Evolutionary conservation across 371 early-diverging fungal species (phyloP).

Genomic region (Mortierella sp.): DNA sequence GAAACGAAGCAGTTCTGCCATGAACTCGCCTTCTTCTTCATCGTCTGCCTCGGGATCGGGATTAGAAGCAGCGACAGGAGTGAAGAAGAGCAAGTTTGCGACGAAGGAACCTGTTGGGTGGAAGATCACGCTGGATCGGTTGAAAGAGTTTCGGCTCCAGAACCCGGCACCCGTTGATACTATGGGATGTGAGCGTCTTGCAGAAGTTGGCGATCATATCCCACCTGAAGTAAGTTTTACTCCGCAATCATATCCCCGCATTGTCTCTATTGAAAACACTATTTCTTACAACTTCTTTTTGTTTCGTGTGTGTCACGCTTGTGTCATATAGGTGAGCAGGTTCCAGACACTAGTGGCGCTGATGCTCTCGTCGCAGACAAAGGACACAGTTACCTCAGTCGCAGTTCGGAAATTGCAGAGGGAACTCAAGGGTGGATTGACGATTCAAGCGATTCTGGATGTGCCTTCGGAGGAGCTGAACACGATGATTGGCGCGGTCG

Average conservation of each 20-base stretch:
- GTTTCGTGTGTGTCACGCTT: neutral
- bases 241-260: neutral
- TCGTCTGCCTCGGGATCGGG: neutral
- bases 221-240: conserved; percentile 58
- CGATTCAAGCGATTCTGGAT: conserved; percentile 67
- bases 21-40: neutral
- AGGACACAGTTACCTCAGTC: conserved; percentile 91
- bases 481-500: conserved; percentile 85
- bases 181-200: conserved; percentile 92
- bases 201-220: conserved; percentile 62
- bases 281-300: neutral
- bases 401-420: conserved; percentile 78
- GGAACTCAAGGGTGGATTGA: conserved; percentile 76
- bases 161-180: conserved; percentile 94
- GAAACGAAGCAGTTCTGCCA: conserved; percentile 11
- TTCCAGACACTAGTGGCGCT: conserved; percentile 94
- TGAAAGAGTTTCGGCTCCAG: conserved; percentile 72
- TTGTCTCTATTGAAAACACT: neutral
- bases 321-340: conserved; percentile 68
- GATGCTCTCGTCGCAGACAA: conserved; percentile 97
- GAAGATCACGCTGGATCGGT: conserved; percentile 72
- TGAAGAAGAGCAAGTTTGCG: conserved; percentile 44
- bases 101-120: conserved; percentile 71
- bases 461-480: conserved; percentile 74
- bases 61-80: neutral